Evolutionary conservation across 345 rosid genomes (phyloP), one percentile per base, ranked within the genome.

Genomic region (Rhizophora mangle): DNA sequence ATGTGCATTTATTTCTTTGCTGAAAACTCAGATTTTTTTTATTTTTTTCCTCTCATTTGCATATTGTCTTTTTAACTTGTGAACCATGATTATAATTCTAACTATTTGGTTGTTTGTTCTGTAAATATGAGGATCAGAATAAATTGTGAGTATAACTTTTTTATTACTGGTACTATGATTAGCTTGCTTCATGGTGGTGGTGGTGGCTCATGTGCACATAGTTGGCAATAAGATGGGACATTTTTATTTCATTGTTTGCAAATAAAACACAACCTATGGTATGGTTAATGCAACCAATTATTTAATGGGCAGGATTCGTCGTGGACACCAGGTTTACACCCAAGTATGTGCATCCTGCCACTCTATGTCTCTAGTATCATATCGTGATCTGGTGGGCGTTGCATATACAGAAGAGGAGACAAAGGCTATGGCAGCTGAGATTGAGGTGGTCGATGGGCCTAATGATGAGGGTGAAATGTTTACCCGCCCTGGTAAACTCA

Each of bases 311-410:
- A 95, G 99, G 93, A 89, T 96, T 68, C 98, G 99, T 39, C 96
- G 99, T 64, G 99, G 99, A 72, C 98, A 96, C 82, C 96, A 96
- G 83, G 99, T 92, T 68, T 92, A 95, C 81, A 86, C 81, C 64
- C 90, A 96, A 88, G 99, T 96, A 3, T 96, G 99, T 84, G 99
- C 99, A 58, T 96, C 99, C 68, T 96, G 99, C 78, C 99, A 96
- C 78, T 92, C 99, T 3, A 96, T 96, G 99, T 92, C 98, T 64
- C 83, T 96, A 49, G 75, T 92, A 77, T 92, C 99, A 60, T 90
- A 86, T 73, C 89, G 98, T 77, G 99, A 92, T 81, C 76, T 96
- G 74, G 96, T 92, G 63, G 99, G 99, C 68, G 97, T 96, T 30
- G 98, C 99, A 56, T 96, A 92, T 74, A 96, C 99, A 5, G 98